Evolutionary conservation across 2,329 filamentous ascomycete species (phyloP), one percentile per base, ranked within the genome.

Genomic region (Pseudogymnoascus sp.): DNA sequence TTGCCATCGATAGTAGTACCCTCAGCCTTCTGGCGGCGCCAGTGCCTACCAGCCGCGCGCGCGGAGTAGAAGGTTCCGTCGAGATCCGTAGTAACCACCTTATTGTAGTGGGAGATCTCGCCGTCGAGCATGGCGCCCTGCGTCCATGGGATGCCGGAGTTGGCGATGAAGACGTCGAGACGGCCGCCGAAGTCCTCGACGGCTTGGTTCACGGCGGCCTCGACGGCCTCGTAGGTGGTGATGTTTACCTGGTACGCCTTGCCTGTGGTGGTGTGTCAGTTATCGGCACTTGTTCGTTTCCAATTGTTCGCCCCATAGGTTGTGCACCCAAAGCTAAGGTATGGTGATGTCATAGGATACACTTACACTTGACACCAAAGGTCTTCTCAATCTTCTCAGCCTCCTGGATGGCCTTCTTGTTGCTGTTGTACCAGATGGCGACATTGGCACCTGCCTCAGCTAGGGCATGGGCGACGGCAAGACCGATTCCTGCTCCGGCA

Each of bases 1-100:
- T 84, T 81, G 64, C 87, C 87, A 71, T 86, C 80, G 51, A 82
- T 68, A 26, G 85, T 84, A 0, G 84, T 87, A 21, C 85, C 83
- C 72, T 90, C 85, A 65, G 82, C 77, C 77, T 87, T 87, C 74
- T 92, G 88, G 29, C 86, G 79, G 57, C 86, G 78, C 79, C 87
- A 93, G 74, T 90, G 84, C 60, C 80, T 77, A 6, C 86, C 89
- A 0, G 88, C 89, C 0, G 84, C 86, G 69, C 83, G 83, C 39
- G 89, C 89, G 71, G 86, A 90, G 81, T 90, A 93, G 76, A 89
- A 91, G 40, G 88, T 88, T 61, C 88, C 87, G 73, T 91, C 88
- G 12, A 93, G 76, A 74, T 95, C 89, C 60, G 88, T 87, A 57
- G 80, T 77, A 68, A 91, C 80, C 40, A 93, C 87, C 66, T 85